Percentiles rank a stretch among this genome's conserved stretches.
Conservation (phyloP, 192 early-diverging fungal genomes). For the Coemansia sp. region DNA sequence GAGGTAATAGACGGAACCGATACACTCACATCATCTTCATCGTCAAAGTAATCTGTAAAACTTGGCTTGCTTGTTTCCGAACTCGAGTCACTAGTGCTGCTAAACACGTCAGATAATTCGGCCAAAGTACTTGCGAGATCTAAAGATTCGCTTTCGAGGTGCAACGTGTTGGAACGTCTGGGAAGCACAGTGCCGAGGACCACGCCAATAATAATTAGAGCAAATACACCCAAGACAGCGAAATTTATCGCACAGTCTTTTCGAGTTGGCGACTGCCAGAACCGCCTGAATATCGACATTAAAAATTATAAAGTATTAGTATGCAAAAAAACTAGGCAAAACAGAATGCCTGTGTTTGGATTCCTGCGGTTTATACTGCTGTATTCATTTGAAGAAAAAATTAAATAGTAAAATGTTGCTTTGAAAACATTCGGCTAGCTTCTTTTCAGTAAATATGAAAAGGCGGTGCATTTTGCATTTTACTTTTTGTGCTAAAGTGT, state of each 20-base stretch:
- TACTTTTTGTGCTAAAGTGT: background rate
- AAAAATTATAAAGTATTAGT: background rate
- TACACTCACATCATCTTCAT: background rate
- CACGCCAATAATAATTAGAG: background rate
- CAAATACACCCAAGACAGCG: background rate
- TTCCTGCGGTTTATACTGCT: too few species aligned
- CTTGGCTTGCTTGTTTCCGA: background rate
- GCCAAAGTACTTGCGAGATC: background rate
- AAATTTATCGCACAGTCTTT: background rate
- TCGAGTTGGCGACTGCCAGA: background rate
- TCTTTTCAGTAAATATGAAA: background rate
- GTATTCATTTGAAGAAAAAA: too few species aligned
- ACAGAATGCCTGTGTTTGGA: too few species aligned
- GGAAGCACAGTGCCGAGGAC: conserved; percentile 8
- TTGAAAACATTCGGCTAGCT: background rate
- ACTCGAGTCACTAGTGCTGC: background rate
- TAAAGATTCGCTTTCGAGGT: background rate
- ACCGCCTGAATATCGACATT: conserved; percentile 2
- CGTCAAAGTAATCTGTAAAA: background rate
- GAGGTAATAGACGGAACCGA: background rate
- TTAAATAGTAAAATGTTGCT: background rate
- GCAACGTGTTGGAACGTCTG: background rate
- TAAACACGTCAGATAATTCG: background rate
- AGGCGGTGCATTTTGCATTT: background rate
- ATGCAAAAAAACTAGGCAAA: too few species aligned